Evolutionary conservation across 495 filamentous ascomycete species (phyloP).

Genomic region (Xylaria bambusicola): DNA sequence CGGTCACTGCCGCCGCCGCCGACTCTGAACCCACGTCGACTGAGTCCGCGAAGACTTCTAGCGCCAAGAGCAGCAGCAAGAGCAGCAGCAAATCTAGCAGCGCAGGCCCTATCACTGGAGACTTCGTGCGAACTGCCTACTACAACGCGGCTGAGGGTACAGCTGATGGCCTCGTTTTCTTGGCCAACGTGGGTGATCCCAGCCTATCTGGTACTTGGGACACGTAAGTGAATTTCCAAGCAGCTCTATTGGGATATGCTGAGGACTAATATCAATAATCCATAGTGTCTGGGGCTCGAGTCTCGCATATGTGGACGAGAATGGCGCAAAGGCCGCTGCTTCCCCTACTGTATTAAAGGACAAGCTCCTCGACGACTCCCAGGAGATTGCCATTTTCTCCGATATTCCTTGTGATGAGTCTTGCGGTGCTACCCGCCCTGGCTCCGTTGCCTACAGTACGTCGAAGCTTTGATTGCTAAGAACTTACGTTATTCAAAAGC

Average conservation of each 20-base stretch:
- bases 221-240: slow-evolving; percentile 40
- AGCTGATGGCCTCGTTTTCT: slow-evolving; percentile 62
- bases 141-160: slow-evolving; percentile 53
- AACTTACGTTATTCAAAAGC: background rate
- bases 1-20: slow-evolving; percentile 15
- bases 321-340: slow-evolving; percentile 51
- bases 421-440: slow-evolving; percentile 61
- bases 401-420: slow-evolving; percentile 54
- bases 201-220: slow-evolving; percentile 59
- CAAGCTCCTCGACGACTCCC: slow-evolving; percentile 52
- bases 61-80: slow-evolving; percentile 11
- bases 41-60: background rate
- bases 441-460: slow-evolving; percentile 63
- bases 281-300: slow-evolving; percentile 61
- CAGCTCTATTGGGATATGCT: background rate
- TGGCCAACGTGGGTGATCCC: slow-evolving; percentile 63
- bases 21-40: slow-evolving; percentile 5
- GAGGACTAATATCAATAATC: slow-evolving; percentile 5
- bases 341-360: slow-evolving; percentile 53
- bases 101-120: slow-evolving; percentile 22
- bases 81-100: slow-evolving; percentile 23
- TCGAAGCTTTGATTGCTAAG: background rate
- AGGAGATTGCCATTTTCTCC: slow-evolving; percentile 64
- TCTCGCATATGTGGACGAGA: slow-evolving; percentile 58
- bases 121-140: slow-evolving; percentile 51